Evolutionary conservation across 164 flowering plant species (phyloP), one percentile per base, ranked within the genome.

Genomic region (Berberis vulgaris): DNA sequence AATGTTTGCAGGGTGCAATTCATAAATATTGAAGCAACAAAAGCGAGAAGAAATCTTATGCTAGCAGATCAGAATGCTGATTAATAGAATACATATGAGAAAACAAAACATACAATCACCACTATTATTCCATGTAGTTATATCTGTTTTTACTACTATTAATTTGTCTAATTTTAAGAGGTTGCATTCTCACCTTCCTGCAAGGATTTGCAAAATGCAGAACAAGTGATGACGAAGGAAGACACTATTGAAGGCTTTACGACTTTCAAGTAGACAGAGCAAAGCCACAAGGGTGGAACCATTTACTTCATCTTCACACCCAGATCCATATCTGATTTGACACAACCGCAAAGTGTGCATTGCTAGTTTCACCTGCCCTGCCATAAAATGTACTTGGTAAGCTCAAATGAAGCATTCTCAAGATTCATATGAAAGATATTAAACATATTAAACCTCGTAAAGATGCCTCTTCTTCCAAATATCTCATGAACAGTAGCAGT

Each of bases 361-460:
- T 58, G 81, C 81, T 68, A 94, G 73, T 69, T 94, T 91, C 65
- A 76, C 77, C 76, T 94, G 95, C 57, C 99, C 98, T 93, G 89
- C 63, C 71, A 65, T 59, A 49, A 65, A 54, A 45, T 41, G 41
- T 59, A 56, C n/a, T 61, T 41, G 45, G 26, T 49, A 62, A 7
- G 62, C 39, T 70, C 45, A 55, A 66, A 60, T 11, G n/a, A 69
- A 49, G 26, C 42, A 41, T 54, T 13, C 26, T 11, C 6, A 54
- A 64, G 58, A 45, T 44, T 43, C 10, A 13, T 26, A 58, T 45
- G 41, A 44, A 63, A 43, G 52, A 62, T 61, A 39, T 13, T 47
- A 52, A 58, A 5, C 49, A 59, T n/a, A 13, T 1, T 60, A 55
- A 67, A 89, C 98, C 99, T 87, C 92, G 79, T 46, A 85, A 70